Conservation (phyloP, 306 rosid species). For the Trichosanthes truncata region DNA sequence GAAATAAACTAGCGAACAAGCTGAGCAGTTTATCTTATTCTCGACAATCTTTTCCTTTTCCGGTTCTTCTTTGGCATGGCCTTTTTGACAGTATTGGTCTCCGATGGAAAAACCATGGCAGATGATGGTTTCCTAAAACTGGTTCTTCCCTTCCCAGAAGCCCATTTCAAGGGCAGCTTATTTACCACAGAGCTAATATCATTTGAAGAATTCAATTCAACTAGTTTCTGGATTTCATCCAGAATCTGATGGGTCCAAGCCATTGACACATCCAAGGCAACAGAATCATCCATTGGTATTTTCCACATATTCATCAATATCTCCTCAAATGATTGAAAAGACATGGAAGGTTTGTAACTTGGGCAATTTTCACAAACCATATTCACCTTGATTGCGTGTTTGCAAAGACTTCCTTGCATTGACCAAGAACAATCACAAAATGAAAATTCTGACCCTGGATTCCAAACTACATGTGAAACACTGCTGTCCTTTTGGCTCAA, state of each 20-base stretch:
- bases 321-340: constrained; percentile 60
- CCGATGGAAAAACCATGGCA: constrained; percentile 20
- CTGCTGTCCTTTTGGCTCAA: constrained; percentile 54
- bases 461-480: constrained; percentile 61
- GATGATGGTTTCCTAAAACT: constrained; percentile 41
- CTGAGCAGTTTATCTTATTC: constrained; percentile 30
- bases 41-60: constrained; percentile 45
- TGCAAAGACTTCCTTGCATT: constrained; percentile 81
- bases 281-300: constrained; percentile 66
- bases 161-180: constrained; percentile 69
- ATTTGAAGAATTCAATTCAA: constrained; percentile 43
- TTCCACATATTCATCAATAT: constrained; percentile 36
- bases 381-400: constrained; percentile 81
- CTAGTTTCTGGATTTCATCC: constrained; percentile 63
- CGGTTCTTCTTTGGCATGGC: constrained; percentile 22
- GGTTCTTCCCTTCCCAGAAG: constrained; percentile 42
- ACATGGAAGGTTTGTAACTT: constrained; percentile 48
- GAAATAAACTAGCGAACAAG: background rate
- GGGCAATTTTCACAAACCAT: constrained; percentile 42
- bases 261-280: constrained; percentile 53
- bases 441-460: constrained; percentile 82
- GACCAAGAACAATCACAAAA: constrained; percentile 65
- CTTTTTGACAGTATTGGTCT: constrained; percentile 21
- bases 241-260: constrained; percentile 79
- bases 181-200: constrained; percentile 58